Evolutionary conservation across 352 stramenopile genomes (phyloP).

Genomic region (Globisporangium solare): DNA sequence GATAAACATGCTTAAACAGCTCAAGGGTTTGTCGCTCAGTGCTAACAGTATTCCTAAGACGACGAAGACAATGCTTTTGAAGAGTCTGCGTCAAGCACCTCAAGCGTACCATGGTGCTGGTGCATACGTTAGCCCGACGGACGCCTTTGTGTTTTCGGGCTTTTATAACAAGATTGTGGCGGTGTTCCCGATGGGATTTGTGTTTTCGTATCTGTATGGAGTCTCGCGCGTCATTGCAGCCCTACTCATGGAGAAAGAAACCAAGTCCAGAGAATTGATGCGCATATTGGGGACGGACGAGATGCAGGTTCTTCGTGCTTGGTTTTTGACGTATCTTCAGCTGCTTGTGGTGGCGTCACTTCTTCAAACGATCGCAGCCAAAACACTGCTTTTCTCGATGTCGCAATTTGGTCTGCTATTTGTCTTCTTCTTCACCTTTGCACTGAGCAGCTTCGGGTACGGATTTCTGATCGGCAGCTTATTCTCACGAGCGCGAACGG

Average conservation of each 20-base stretch:
- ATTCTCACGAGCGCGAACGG: conserved; percentile 49
- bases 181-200: conserved; percentile 87
- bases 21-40: conserved; percentile 16
- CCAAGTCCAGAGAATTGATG: conserved; percentile 86
- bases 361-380: conserved; percentile 36
- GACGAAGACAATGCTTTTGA: conserved; percentile 35
- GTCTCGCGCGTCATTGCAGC: conserved; percentile 86
- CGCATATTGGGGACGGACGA: conserved; percentile 88
- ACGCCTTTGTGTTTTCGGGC: conserved; percentile 44
- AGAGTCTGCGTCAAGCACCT: conserved; percentile 48
- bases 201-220: conserved; percentile 91
- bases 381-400: conserved; percentile 38
- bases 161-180: conserved; percentile 80
- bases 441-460: conserved; percentile 72
- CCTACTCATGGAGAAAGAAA: conserved; percentile 93
- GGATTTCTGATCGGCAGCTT: conserved; percentile 69
- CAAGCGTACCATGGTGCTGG: conserved; percentile 49
- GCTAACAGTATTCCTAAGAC: conserved; percentile 8
- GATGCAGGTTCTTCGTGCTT: conserved; percentile 38
- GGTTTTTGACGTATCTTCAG: conserved; percentile 78
- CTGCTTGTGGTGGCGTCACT: conserved; percentile 44
- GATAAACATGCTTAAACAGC: conserved; percentile 12
- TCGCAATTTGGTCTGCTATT: conserved; percentile 41
- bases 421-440: conserved; percentile 73
- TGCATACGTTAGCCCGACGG: conserved; percentile 45